phyloP scores from a whole-genome alignment of 176 grass and related monocot genomes.

The Aegilops sharonensis region DNA sequence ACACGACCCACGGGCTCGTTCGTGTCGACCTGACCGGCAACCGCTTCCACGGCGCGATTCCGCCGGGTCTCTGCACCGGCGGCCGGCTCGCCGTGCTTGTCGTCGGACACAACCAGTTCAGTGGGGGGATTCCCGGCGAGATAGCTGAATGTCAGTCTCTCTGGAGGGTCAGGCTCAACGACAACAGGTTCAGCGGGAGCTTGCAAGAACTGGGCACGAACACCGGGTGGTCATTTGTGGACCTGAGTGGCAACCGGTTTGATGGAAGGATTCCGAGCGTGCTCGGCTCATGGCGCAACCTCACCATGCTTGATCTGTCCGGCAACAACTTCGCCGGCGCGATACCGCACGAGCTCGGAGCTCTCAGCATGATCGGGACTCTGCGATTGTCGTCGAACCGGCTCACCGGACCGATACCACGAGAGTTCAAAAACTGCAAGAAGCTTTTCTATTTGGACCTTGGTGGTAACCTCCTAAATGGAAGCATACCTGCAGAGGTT shows the following conservation, averaged over 20 bases:
- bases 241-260: slow-evolving; percentile 57
- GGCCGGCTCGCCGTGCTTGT: slow-evolving; percentile 39
- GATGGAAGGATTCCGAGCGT: slow-evolving; percentile 42
- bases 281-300: slow-evolving; percentile 50
- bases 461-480: slow-evolving; percentile 42
- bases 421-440: slow-evolving; percentile 31
- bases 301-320: slow-evolving; percentile 58
- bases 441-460: slow-evolving; percentile 42
- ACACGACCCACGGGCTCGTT: slow-evolving; percentile 41
- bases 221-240: slow-evolving; percentile 42
- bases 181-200: slow-evolving; percentile 35
- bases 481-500: slow-evolving; percentile 50
- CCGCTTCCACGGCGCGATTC: slow-evolving; percentile 42
- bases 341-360: slow-evolving; percentile 50
- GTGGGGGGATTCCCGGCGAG: slow-evolving; percentile 25
- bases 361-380: slow-evolving; percentile 30
- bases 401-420: slow-evolving; percentile 46
- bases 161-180: slow-evolving; percentile 41
- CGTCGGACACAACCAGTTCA: slow-evolving; percentile 50
- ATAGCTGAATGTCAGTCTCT: slow-evolving; percentile 45
- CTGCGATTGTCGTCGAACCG: slow-evolving; percentile 48
- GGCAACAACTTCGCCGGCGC: slow-evolving; percentile 48
- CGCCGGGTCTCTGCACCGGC: slow-evolving; percentile 42
- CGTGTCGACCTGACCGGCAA: slow-evolving; percentile 47
- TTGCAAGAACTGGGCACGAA: slow-evolving; percentile 24